Percentiles rank a stretch among this genome's conserved stretches.
phyloP scores from a whole-genome alignment of 1,139 yeast species.

The Chernovozyma sophiae-reginae region DNA sequence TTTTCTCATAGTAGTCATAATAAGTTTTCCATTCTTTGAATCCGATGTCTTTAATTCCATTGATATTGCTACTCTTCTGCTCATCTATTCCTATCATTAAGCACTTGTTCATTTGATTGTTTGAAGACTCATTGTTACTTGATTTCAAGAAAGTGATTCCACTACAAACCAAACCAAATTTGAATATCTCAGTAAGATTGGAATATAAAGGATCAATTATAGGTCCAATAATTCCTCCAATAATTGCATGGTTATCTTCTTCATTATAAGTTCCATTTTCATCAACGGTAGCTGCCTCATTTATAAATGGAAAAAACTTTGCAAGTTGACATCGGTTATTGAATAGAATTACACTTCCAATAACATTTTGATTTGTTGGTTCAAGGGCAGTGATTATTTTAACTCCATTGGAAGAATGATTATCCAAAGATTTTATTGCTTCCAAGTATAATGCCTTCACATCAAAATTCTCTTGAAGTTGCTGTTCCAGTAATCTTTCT shows the following conservation, averaged over 20 bases:
- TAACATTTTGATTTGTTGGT: conserved; percentile 49
- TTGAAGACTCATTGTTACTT: conserved; percentile 22
- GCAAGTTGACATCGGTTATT: conserved; percentile 46
- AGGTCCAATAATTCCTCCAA: conserved; percentile 58
- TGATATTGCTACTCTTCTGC: conserved; percentile 26
- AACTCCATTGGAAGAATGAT: conserved; percentile 24
- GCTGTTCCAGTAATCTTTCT: conserved; percentile 5
- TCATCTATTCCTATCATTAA: conserved; percentile 39
- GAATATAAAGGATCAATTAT: conserved; percentile 54
- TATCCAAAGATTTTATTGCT: conserved; percentile 20
- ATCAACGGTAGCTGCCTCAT: conserved; percentile 19
- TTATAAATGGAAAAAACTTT: conserved; percentile 50
- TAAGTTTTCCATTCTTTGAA: conserved; percentile 39
- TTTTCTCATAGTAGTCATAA: conserved; percentile 35
- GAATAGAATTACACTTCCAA: conserved; percentile 54
- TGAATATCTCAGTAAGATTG: conserved; percentile 52
- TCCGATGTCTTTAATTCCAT: conserved; percentile 41
- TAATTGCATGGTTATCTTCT: conserved; percentile 13
- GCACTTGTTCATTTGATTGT: conserved; percentile 28
- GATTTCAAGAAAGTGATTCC: conserved; percentile 52
- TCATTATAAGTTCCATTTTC: neutral
- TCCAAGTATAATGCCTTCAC: conserved; percentile 19
- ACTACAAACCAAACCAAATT: conserved; percentile 56
- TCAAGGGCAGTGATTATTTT: conserved; percentile 56
- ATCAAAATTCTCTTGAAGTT: conserved; percentile 12